Evolutionary conservation across 768 basidiomycete genomes (phyloP), one percentile per base, ranked within the genome.

Genomic region (Kwoniella bestiolae): DNA sequence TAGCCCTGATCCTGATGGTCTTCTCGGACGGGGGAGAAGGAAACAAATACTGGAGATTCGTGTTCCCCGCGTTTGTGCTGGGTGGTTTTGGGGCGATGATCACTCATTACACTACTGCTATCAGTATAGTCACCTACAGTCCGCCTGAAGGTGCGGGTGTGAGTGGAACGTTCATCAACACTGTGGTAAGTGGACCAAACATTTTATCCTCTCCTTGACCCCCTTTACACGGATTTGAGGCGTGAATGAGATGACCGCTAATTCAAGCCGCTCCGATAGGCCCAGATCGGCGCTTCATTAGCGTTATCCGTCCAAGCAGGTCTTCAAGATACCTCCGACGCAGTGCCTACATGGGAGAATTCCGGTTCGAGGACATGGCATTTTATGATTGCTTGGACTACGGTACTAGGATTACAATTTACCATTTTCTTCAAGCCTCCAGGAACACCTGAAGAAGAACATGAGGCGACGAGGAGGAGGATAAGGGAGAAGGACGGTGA

Each of bases 231-330:
- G n/a, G n/a, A n/a, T n/a, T n/a, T n/a, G n/a, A n/a, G n/a, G n/a
- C n/a, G n/a, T n/a, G n/a, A n/a, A n/a, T n/a, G n/a, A n/a, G n/a
- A n/a, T n/a, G n/a, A n/a, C n/a, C n/a, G n/a, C n/a, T n/a, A n/a
- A n/a, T n/a, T n/a, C n/a, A n/a, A n/a, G n/a, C n/a, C n/a, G n/a
- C n/a, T n/a, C n/a, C n/a, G n/a, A 18, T 26, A 59, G 57, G 56
- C 71, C 58, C 69, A 76, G 66, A 52, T 74, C 18, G 77, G 73
- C 5, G 73, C 66, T 1, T 66, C 75, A 34, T 58, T 79, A 35
- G 62, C 66, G 18, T 53, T 80, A 14, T 70, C 75, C 34, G 76
- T 78, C 1, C 73, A 77, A 59, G 79, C 79, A 12, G 64, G 70
- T 32, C 55, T 77, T 6, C 51, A 63, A 47, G 64, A 75, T 26